Base-by-base conservation (phyloP, 2,329 filamentous ascomycete species). In the Pseudopithomyces maydicus region DNA sequence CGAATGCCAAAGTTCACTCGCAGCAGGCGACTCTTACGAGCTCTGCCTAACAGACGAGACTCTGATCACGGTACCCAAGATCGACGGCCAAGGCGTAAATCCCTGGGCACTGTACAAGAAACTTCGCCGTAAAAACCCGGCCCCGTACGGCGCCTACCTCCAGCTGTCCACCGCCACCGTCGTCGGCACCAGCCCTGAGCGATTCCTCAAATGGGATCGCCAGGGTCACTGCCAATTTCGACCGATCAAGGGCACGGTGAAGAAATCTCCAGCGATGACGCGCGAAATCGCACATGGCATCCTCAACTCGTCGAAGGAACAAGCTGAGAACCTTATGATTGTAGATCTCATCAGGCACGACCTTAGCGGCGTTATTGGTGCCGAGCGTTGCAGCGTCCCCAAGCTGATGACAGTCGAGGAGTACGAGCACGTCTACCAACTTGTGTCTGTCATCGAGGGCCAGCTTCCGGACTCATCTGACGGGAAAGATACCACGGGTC, bases 301-400 rank as follows among this genome's bases (percentile, higher is more conserved):
- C 35, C 83, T 96, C 15, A 85, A 88, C 58, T 83, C 90, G 0
- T 88, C 90, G 23, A 97, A 97, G 73, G 93, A 97, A 74, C 87
- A 90, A 69, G 92, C 92, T 0, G 92, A 97, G 79, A 97, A 97
- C 70, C 82, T 97, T 23, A 97, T 97, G 92, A 97, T 97, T 66
- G 92, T 96, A 2, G 92, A 97, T 74, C 81, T 97, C 1, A 93
- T 97, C 22, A 85, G 92, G 0, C 92, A 97, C 69, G 93, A 97
- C 74, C 80, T 97, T 14, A 89, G 93, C 73, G 85, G 87, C n/a
- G 86, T 94, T 12, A 90, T 88, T 58, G 90, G 90, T 3, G 83
- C 89, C 1, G 88, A 86, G 0, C 82, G 83, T 55, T 90, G 96
- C 1, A 74, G 77, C 3, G 91, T 96, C 1, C 85, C 88, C 7